phyloP scores from a whole-genome alignment of 2,329 filamentous ascomycete genomes.

The Aspergillus sp. region DNA sequence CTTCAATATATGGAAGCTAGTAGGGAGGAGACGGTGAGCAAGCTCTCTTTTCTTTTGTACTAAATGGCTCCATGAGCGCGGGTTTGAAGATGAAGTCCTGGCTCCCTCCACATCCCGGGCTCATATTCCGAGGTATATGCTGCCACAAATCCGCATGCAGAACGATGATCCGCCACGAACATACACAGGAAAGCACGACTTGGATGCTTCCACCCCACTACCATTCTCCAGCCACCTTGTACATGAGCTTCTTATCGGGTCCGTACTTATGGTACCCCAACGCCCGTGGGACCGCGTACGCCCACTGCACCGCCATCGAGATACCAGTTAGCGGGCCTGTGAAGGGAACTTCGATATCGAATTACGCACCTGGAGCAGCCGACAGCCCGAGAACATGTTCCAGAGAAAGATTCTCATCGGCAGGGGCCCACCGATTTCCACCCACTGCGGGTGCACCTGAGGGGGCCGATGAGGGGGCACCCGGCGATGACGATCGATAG shows the following conservation, averaged over 20 bases:
- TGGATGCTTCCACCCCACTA: too few relatives aligned
- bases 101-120: not conserved
- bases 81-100: too few relatives aligned
- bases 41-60: not conserved
- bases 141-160: too few relatives aligned
- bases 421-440: not conserved
- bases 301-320: not conserved
- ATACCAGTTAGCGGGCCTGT: not conserved
- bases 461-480: not conserved
- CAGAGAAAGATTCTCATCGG: not conserved
- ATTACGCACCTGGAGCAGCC: not conserved
- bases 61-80: not conserved
- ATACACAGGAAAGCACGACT: too few relatives aligned
- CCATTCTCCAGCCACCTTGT: not conserved
- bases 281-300: not conserved
- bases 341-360: not conserved
- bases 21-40: not conserved
- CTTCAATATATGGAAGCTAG: not conserved
- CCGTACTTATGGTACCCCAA: not conserved
- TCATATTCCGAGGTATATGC: too few relatives aligned
- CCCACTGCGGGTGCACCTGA: not conserved
- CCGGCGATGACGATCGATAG: not conserved
- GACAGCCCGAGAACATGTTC: not conserved
- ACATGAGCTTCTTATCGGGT: not conserved
- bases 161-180: too few relatives aligned